These are phyloP conservation scores for Erucastrum elatum DNA, from an alignment of 345 rosid genomes.

Conservation along the genomic window DNA sequence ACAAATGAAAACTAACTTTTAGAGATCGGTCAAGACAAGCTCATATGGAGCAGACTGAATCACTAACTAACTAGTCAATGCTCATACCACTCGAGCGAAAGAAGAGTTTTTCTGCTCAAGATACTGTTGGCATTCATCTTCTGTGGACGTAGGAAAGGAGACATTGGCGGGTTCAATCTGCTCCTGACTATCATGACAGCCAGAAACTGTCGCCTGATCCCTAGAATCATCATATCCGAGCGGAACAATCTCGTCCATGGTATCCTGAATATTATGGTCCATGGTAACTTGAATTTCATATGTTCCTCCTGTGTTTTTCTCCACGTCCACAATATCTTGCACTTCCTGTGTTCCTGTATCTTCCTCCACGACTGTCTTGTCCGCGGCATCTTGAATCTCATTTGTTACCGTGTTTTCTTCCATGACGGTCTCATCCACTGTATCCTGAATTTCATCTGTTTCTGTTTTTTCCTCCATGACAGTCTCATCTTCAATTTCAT, in stretches of 20 bases:
- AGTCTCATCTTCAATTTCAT: constrained; percentile 30
- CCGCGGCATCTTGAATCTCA: constrained; percentile 11
- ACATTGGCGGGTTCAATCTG: constrained; percentile 31
- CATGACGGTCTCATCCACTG: neutral
- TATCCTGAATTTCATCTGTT: constrained; percentile 11
- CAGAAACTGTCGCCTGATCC: constrained; percentile 27
- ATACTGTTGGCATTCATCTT: constrained; percentile 21
- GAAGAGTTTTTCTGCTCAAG: constrained; percentile 17
- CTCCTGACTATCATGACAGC: constrained; percentile 24
- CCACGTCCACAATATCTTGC: neutral
- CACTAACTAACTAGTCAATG: neutral
- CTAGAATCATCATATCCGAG: constrained; percentile 19
- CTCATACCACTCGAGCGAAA: constrained; percentile 20
- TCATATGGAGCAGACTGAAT: neutral
- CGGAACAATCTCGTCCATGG: constrained; percentile 30
- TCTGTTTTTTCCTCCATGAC: neutral
- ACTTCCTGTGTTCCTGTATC: neutral
- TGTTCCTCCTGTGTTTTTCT: neutral
- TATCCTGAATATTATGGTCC: constrained; percentile 22
- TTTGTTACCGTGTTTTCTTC: constrained; percentile 16
- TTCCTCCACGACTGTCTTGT: neutral
- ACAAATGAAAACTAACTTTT: neutral
- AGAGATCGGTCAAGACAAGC: neutral
- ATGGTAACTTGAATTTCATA: neutral
- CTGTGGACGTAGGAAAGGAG: neutral